Conservation (phyloP, 305 asterid species). For the Caryopteris hybrid region DNA sequence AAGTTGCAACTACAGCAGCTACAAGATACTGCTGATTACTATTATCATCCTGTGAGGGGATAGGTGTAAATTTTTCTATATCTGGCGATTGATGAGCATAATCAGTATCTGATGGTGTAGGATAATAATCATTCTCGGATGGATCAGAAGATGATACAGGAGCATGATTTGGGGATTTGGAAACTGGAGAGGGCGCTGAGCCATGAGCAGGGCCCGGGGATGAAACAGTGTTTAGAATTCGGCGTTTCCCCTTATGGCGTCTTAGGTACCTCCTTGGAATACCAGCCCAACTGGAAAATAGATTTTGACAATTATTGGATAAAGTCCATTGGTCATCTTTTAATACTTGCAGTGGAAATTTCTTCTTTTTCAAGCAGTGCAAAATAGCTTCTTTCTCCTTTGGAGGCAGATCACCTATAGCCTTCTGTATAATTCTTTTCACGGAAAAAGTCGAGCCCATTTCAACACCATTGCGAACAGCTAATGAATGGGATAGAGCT, state of each 20-base stretch:
- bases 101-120: constrained; percentile 23
- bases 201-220: constrained; percentile 12
- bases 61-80: constrained; percentile 15
- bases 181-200: background rate
- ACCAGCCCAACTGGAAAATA: constrained; percentile 27
- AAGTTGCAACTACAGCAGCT: constrained; percentile 36
- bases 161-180: background rate
- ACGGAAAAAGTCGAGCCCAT: constrained; percentile 25
- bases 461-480: constrained; percentile 10
- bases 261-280: constrained; percentile 69
- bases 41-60: constrained; percentile 1
- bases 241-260: constrained; percentile 8
- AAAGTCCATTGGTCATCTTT: constrained; percentile 11
- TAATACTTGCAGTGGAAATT: constrained; percentile 8
- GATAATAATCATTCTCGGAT: background rate
- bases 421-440: constrained; percentile 32
- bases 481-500: constrained; percentile 14
- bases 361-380: constrained; percentile 36
- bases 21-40: constrained; percentile 18
- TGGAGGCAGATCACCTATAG: constrained; percentile 28
- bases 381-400: constrained; percentile 28
- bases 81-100: constrained; percentile 16
- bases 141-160: constrained; percentile 12
- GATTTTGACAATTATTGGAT: constrained; percentile 24
- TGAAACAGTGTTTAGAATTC: constrained; percentile 12